Evolutionary conservation across 225 moss, liverwort and hornwort genomes (phyloP).

Genomic region (Sphagnum tenellum): DNA sequence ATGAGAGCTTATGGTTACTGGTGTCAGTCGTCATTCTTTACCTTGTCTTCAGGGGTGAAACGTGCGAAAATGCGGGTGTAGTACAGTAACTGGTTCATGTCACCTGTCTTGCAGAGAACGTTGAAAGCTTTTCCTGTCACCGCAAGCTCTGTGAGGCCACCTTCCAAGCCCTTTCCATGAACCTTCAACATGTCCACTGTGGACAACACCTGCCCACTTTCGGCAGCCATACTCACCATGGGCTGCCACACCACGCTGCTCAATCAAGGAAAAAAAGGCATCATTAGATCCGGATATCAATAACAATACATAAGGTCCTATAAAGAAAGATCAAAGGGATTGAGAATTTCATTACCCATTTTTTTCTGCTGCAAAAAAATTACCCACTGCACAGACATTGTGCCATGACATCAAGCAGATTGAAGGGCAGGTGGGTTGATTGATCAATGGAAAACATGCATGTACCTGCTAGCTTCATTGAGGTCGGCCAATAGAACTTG

Average conservation of each 20-base stretch:
- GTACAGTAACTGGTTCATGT: constrained; percentile 34
- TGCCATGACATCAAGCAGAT: too few relatives aligned
- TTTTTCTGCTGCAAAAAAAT: too few relatives aligned
- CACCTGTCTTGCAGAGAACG: constrained; percentile 23
- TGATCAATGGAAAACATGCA: background rate
- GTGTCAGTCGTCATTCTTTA: constrained; percentile 2
- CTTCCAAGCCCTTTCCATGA: constrained; percentile 25
- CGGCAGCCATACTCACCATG: constrained; percentile 13
- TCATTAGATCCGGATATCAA: too few relatives aligned
- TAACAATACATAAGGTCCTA: too few relatives aligned
- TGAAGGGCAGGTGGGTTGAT: too few relatives aligned
- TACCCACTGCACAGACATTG: too few relatives aligned
- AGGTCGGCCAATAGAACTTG: constrained; percentile 43
- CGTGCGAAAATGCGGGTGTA: constrained; percentile 50
- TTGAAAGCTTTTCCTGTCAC: constrained; percentile 59
- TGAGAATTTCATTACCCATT: too few relatives aligned
- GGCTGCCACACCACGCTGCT: constrained; percentile 38
- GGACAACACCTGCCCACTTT: constrained; percentile 13
- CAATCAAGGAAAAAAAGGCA: background rate
- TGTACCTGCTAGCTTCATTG: constrained; percentile 27
- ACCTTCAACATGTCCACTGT: constrained; percentile 29
- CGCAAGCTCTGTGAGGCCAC: constrained; percentile 42
- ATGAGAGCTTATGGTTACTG: background rate
- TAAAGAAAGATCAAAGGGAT: too few relatives aligned
- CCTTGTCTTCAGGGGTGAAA: constrained; percentile 57